A percentile compares a stretch with the other conserved stretches of the same genome.
phyloP scores from a whole-genome alignment of 768 basidiomycete species.

The Trichaptum fuscoviolaceum region DNA sequence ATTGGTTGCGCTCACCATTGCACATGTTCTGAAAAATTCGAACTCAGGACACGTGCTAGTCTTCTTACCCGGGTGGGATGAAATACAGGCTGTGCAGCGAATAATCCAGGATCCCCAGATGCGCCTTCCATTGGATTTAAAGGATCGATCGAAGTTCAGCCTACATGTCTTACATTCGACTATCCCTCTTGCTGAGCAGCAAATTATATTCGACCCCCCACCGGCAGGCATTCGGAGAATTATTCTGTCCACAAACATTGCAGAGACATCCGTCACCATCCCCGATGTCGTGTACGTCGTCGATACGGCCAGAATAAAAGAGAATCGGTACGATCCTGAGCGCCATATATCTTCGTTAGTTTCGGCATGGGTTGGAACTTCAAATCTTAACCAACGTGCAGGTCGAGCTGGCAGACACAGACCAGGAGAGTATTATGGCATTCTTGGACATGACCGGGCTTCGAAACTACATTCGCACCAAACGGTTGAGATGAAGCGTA shows the following conservation, averaged over 20 bases:
- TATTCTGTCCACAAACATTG: slow-evolving; percentile 92
- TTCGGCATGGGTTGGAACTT: slow-evolving; percentile 86
- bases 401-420: slow-evolving; percentile 91
- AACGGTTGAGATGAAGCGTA: slow-evolving; percentile 92
- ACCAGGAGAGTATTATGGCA: slow-evolving; percentile 85
- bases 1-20: slow-evolving; percentile 75
- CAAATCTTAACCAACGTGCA: slow-evolving; percentile 86
- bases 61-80: slow-evolving; percentile 92
- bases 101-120: slow-evolving; percentile 45
- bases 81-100: slow-evolving; percentile 71
- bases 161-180: slow-evolving; percentile 87
- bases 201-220: slow-evolving; percentile 83
- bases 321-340: slow-evolving; percentile 84
- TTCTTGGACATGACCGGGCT: slow-evolving; percentile 62
- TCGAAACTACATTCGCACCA: slow-evolving; percentile 68
- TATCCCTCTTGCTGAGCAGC: slow-evolving; percentile 84
- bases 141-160: slow-evolving; percentile 48
- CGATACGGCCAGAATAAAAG: slow-evolving; percentile 84
- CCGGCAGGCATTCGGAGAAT: slow-evolving; percentile 72
- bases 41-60: slow-evolving; percentile 85
- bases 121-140: slow-evolving; percentile 49
- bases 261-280: slow-evolving; percentile 93
- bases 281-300: slow-evolving; percentile 94
- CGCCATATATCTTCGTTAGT: slow-evolving; percentile 85
- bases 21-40: slow-evolving; percentile 67